These are phyloP conservation scores for Fistulina hepatica DNA, from an alignment of 1,284 basidiomycete species.

Conservation along the genomic window DNA sequence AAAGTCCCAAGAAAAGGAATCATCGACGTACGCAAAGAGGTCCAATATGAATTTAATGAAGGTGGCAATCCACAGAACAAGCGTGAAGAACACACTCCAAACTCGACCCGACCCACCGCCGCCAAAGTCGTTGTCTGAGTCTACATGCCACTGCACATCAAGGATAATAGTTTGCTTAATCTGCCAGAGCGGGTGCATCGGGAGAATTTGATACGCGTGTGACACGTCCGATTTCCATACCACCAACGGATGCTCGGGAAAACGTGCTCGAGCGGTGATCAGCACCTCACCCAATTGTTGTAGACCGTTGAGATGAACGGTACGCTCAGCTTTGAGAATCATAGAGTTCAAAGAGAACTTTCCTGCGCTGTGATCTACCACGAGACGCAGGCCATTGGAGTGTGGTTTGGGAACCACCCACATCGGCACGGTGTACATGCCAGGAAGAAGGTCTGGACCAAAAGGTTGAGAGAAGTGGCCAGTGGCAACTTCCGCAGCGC, in stretches of 20 bases:
- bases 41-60: conserved; percentile 9
- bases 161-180: conserved; percentile 18
- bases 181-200: conserved; percentile 24
- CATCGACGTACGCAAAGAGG: conserved; percentile 20
- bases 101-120: conserved; percentile 12
- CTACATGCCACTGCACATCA: conserved; percentile 5
- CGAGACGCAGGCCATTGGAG: conserved; percentile 22
- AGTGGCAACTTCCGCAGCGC: conserved; percentile 19
- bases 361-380: conserved; percentile 27
- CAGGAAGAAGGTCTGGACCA: conserved; percentile 24
- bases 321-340: conserved; percentile 17
- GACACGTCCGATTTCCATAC: conserved; percentile 25
- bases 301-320: conserved; percentile 16
- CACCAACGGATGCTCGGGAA: conserved; percentile 8
- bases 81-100: conserved; percentile 16
- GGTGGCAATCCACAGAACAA: conserved; percentile 21
- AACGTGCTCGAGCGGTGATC: background rate
- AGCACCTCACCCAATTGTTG: conserved; percentile 13
- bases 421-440: conserved; percentile 28
- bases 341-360: conserved; percentile 21
- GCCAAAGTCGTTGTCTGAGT: conserved; percentile 18
- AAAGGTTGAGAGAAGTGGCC: conserved; percentile 25
- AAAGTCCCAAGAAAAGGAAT: conserved; percentile 15
- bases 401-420: conserved; percentile 25
- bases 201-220: conserved; percentile 22